Evolutionary conservation across 2,329 filamentous ascomycete species (phyloP), one percentile per base, ranked within the genome.

Genomic region (Fusarium avenaceum): DNA sequence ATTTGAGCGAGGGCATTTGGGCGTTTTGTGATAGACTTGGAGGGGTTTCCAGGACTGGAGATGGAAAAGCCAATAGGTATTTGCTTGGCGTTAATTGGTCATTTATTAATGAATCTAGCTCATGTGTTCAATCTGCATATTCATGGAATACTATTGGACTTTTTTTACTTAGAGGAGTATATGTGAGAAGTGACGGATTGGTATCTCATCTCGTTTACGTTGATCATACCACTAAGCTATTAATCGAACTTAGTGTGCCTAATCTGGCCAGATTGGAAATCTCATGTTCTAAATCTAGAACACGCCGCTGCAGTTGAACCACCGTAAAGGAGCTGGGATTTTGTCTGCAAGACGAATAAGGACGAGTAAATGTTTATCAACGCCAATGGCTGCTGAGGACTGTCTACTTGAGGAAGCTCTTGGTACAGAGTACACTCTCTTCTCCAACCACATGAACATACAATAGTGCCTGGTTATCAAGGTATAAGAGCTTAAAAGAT

Each of bases 11-110:
- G 58, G 55, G 44, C 40, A 69, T 64, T 64, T 46, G 47, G 54
- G 63, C 67, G 67, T 63, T 65, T 61, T 67, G 44, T 45, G 51
- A 63, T 69, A 69, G 52, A 69, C 15, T 50, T 33, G 39, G 48
- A 35, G 33, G 58, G 57, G 45, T 44, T 40, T 45, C 45, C 40
- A 47, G 48, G 50, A 43, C 53, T 47, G 38, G 48, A 50, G 51
- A 63, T 49, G 35, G 53, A 50, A 59, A 53, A 62, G 32, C 57
- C 43, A 40, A 9, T 69, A 44, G 42, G 56, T 50, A 33, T 50
- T 28, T 39, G 44, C 65, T 59, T 47, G 65, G 65, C 65, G 65
- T 69, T 69, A 26, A 43, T 47, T 35, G 65, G 50, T 53, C 33
- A 64, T 40, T 40, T 57, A 33, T 47, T 47, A 42, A 46, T 59